Conservation (phyloP, 75 land plant species). For the Cryptomeria japonica region DNA sequence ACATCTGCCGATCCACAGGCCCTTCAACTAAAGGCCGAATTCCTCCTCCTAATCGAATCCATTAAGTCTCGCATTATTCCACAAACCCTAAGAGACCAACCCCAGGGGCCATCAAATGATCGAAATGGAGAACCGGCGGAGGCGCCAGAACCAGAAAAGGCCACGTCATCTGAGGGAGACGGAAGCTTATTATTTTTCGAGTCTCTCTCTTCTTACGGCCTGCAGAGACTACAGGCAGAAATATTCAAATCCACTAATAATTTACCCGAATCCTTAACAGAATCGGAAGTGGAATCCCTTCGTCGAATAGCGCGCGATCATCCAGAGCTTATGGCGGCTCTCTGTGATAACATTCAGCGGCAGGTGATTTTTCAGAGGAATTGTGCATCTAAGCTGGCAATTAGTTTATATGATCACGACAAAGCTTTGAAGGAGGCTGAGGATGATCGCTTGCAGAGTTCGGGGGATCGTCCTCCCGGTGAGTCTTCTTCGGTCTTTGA, state of each 20-base stretch:
- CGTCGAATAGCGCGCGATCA: constrained; percentile 33
- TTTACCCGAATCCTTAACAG: constrained; percentile 3
- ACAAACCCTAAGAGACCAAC: not conserved
- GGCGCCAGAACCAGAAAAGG: constrained; percentile 7
- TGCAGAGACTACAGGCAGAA: not conserved
- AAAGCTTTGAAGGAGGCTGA: not conserved
- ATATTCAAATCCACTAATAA: not conserved
- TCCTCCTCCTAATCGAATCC: constrained; percentile 42
- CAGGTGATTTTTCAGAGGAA: constrained; percentile 19
- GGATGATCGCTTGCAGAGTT: constrained; percentile 16
- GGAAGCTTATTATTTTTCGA: not conserved
- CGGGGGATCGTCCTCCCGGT: constrained; percentile 13
- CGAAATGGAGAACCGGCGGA: not conserved
- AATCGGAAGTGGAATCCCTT: constrained; percentile 33
- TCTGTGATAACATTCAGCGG: constrained; percentile 61
- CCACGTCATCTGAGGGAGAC: constrained; percentile 2
- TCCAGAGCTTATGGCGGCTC: constrained; percentile 61
- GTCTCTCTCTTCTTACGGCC: constrained; percentile 4
- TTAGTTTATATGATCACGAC: constrained; percentile 15
- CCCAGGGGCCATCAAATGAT: not conserved
- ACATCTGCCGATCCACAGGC: constrained; percentile 22
- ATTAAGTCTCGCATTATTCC: constrained; percentile 19
- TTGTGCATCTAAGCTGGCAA: constrained; percentile 26
- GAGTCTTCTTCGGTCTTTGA: constrained; percentile 18
- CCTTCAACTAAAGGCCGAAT: constrained; percentile 43